Conservation (phyloP, 2,329 filamentous ascomycete genomes). For the Fusarium siculi region DNA sequence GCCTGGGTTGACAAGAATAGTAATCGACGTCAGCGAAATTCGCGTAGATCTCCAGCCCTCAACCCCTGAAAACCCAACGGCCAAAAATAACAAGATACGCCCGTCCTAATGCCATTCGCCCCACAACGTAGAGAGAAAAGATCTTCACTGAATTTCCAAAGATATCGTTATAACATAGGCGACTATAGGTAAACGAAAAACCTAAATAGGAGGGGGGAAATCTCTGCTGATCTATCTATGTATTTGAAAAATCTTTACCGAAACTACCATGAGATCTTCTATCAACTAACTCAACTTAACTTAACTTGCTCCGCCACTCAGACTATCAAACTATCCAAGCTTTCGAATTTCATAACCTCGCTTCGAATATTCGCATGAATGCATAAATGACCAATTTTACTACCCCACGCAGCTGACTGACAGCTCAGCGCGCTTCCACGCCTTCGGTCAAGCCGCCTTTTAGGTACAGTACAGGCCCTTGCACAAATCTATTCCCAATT, state of each 20-base stretch:
- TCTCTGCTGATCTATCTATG: not conserved
- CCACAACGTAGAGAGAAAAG: conserved; percentile 1
- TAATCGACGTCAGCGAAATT: conserved; percentile 36
- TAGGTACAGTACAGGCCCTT: conserved; percentile 15
- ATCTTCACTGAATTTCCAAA: conserved; percentile 12
- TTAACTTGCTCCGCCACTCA: not conserved
- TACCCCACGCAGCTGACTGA: conserved; percentile 40
- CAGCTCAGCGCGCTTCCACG: conserved; percentile 44
- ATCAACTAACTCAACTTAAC: not conserved
- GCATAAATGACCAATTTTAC: conserved; percentile 47
- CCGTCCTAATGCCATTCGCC: conserved; percentile 25
- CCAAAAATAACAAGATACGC: conserved; percentile 17
- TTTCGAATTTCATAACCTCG: conserved; percentile 23
- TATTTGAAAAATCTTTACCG: not conserved
- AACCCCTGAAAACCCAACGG: conserved; percentile 25
- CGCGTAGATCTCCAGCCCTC: conserved; percentile 26
- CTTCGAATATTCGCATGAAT: conserved; percentile 42
- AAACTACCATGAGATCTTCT: not conserved
- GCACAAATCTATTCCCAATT: conserved; percentile 27
- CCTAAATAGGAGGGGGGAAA: not conserved
- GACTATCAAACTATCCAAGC: not conserved
- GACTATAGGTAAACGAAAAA: not conserved
- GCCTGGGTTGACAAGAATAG: conserved; percentile 31
- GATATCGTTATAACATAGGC: not conserved
- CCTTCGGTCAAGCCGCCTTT: conserved; percentile 46